Base-by-base conservation (phyloP, 2,329 filamentous ascomycete genomes). In the Capronia coronata region DNA sequence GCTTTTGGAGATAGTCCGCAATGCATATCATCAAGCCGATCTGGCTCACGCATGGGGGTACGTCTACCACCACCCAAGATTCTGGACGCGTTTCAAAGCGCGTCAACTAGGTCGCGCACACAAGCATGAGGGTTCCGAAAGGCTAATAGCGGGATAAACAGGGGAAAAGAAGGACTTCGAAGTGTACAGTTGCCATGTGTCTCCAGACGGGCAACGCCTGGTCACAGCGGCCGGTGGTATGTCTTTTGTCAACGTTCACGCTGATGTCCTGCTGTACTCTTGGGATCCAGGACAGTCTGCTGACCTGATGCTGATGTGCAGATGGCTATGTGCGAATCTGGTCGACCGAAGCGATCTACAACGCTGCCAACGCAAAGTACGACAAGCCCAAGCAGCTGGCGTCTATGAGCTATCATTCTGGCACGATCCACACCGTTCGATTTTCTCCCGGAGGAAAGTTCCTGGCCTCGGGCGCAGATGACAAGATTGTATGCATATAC, bases 401-500 rank as follows among this genome's bases (percentile, higher is more conserved):
- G 61, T 91, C 94, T 63, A 93, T 98, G 81, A 97, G 89, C 79
- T 90, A 97, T 65, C 93, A 98, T 68, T 90, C 94, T 2, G 93
- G 91, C 60, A 97, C 91, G 14, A 96, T 97, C 56, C 91, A 96
- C 69, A 89, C 91, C 0, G 93, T 98, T 56, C 86, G 94, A 59
- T 98, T 97, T 73, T 97, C 93, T 8, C 85, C 88, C 22, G 96
- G 94, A 64, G 87, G 89, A 49, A 88, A 88, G 65, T 98, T 96
- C 66, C 79, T 98, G 45, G 94, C 94, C 27, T 97, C 91, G 9
- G 93, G 93, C 50, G 94, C 94, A 62, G 93, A 98, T 70, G 93
- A 98, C 73, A 96, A 96, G 75, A 91, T 98, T 64, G 94, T 98
- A 58, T 96, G 93, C 69, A 88, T 98, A 59, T 98, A 98, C 69